Evolutionary conservation across 495 filamentous ascomycete genomes (phyloP), one percentile per base, ranked within the genome.

Genomic region (Hypoxylon trugodes): DNA sequence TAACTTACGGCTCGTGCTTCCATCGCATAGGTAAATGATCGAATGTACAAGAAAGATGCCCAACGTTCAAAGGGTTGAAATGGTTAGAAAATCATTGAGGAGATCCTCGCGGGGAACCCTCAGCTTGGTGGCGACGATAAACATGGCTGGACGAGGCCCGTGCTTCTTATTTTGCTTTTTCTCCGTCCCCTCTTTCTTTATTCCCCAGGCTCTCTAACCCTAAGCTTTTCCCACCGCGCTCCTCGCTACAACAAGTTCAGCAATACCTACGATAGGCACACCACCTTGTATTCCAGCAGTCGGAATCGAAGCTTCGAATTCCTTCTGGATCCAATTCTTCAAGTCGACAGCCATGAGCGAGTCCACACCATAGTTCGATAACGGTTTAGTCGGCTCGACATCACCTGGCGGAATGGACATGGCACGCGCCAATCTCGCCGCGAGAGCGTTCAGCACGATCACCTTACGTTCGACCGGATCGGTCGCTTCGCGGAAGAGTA

Each of bases 341-440:
- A 87, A 45, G 59, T 88, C 86, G 8, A 87, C 80, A 1, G 85
- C 85, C 24, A 83, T 70, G 7, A 89, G 71, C 0, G 79, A 83
- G 56, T 88, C 86, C 0, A 87, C 72, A 0, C 83, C 82, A 61
- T 81, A 81, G 5, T 63, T 48, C 3, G 66, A 45, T 2, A 82
- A 47, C 6, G 73, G 69, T 61, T 72, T 73, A 13, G 21, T 33
- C 3, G 65, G 33, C 16, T 81, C 74, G 4, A 80, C 61, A 8
- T 76, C 73, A 3, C 74, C 69, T 2, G 50, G 43, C 15, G 69
- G 25, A 2, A 72, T 71, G 10, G 67, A 42, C 59, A 79, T 64
- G 1, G 65, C 51, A 4, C 71, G 65, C 4, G 70, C 70, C 4
- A 80, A 32, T 37, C 71, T 71, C 2, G 50, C 42, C 1, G 65